Conservation (phyloP, 129 eudicot genomes). For the Scalesia atractyloides region DNA sequence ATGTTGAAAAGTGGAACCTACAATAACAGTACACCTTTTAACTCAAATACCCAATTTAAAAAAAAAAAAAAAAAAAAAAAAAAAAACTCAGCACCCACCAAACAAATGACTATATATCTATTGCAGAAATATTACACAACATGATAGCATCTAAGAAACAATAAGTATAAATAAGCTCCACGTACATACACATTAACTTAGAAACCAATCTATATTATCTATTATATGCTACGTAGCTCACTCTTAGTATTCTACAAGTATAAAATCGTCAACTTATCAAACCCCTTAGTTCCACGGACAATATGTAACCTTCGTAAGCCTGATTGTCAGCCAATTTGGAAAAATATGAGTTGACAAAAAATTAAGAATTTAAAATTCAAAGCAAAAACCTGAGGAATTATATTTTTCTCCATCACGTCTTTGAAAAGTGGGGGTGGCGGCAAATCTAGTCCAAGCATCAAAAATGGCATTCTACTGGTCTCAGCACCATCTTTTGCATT, state of each 20-base stretch:
- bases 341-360: no score
- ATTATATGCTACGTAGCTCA: neutral
- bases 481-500: conserved; percentile 61
- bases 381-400: conserved; percentile 86
- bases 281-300: neutral
- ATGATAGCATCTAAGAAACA: neutral
- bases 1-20: conserved; percentile 98
- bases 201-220: neutral
- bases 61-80: no score
- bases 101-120: neutral
- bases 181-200: neutral
- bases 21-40: neutral
- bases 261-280: neutral
- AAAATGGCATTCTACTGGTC: conserved; percentile 79
- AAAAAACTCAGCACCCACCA: no score
- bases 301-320: neutral
- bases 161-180: neutral
- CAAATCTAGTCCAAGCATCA: conserved; percentile 96
- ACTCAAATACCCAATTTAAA: no score
- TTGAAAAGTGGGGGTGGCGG: conserved; percentile 96
- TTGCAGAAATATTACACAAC: neutral
- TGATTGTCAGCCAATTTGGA: neutral
- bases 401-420: conserved; percentile 96
- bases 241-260: neutral
- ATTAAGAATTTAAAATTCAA: neutral